Evolutionary conservation across 2,329 filamentous ascomycete genomes (phyloP).

Genomic region (Penicillium hesseltinei): DNA sequence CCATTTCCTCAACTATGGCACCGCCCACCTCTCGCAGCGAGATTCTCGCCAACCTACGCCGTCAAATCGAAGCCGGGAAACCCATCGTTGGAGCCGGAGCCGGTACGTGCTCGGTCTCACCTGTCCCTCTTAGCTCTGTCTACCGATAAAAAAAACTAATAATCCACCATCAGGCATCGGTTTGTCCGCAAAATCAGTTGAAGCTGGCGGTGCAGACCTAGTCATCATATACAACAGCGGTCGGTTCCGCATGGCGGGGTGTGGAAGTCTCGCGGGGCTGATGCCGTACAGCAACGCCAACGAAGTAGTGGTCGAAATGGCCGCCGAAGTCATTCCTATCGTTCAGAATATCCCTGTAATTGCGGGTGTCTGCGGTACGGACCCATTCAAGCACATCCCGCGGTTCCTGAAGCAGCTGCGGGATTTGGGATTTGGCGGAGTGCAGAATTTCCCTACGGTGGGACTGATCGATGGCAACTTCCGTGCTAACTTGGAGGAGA

Average conservation of each 20-base stretch:
- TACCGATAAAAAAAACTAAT: not conserved
- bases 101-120: not conserved
- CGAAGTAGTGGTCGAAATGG: constrained; percentile 68
- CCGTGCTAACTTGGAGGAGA: constrained; percentile 66
- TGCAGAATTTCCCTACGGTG: constrained; percentile 73
- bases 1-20: not conserved
- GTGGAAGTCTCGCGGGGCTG: constrained; percentile 65
- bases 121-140: no score
- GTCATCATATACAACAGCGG: constrained; percentile 73
- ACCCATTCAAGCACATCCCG: constrained; percentile 64
- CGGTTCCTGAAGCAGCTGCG: constrained; percentile 60
- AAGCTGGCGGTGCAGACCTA: constrained; percentile 65
- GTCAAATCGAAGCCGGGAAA: not conserved
- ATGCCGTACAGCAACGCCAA: constrained; percentile 73
- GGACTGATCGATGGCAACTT: constrained; percentile 69
- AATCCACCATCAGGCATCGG: constrained; percentile 55
- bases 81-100: not conserved
- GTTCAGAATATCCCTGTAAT: constrained; percentile 64
- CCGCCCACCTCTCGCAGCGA: not conserved
- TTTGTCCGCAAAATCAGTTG: constrained; percentile 68
- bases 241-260: constrained; percentile 69
- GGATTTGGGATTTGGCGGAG: constrained; percentile 63
- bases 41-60: not conserved
- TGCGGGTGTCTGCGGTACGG: constrained; percentile 68
- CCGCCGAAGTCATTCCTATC: constrained; percentile 64